Evolutionary conservation across 2,329 filamentous ascomycete species (phyloP).

Genomic region (Sporothrix pallida): DNA sequence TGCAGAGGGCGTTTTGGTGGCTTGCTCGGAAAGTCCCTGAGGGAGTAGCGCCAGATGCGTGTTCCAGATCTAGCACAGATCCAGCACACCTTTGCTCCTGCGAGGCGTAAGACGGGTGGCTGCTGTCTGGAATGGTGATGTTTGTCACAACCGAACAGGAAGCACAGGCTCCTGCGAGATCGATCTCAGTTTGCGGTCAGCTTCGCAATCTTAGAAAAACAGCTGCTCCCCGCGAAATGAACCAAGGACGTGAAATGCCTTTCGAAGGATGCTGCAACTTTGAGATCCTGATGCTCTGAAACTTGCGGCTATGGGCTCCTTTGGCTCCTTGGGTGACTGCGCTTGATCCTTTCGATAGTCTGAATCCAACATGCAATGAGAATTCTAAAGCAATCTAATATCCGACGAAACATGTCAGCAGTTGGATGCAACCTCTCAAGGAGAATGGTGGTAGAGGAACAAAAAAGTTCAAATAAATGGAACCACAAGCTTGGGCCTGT

Average conservation of each 20-base stretch:
- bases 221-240: background rate
- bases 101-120: background rate
- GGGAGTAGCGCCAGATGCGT: constrained; percentile 4
- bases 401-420: background rate
- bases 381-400: background rate
- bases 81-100: background rate
- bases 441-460: background rate
- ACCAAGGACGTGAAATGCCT: background rate
- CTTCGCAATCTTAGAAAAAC: background rate
- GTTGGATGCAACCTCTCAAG: background rate
- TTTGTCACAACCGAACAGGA: background rate
- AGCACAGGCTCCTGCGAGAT: too few species aligned
- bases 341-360: background rate
- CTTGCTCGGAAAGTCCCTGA: background rate
- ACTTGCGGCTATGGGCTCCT: background rate
- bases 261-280: too few species aligned
- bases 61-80: constrained; percentile 7
- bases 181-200: too few species aligned
- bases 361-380: background rate
- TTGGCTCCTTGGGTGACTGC: background rate
- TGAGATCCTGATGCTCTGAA: background rate
- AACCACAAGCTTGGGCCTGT: background rate
- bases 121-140: background rate
- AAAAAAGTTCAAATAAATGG: background rate
- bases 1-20: background rate